Conservation (phyloP, 1,284 basidiomycete species). For the Cryptococcus amylolentus region DNA sequence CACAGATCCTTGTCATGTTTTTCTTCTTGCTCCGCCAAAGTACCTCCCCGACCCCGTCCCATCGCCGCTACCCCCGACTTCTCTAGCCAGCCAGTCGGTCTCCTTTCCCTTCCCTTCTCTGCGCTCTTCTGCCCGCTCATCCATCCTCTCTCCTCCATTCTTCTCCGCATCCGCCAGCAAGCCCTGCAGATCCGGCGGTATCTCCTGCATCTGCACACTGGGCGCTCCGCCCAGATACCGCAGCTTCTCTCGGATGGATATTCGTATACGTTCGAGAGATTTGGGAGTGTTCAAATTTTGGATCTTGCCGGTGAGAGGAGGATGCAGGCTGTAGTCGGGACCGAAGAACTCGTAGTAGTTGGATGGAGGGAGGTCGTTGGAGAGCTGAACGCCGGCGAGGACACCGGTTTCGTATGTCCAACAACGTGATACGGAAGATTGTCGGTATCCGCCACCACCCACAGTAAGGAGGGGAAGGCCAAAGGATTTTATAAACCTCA, state of each 20-base stretch:
- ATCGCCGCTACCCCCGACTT: constrained; percentile 6
- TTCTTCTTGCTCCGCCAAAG: constrained; percentile 1
- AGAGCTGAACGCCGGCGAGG: constrained; percentile 76
- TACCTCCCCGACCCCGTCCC: constrained; percentile 4
- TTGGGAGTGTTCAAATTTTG: constrained; percentile 87
- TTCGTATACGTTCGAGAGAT: constrained; percentile 78
- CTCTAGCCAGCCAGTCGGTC: constrained; percentile 11
- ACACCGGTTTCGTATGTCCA: constrained; percentile 99
- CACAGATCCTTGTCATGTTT: neutral
- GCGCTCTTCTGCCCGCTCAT: constrained; percentile 65
- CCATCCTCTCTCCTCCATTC: constrained; percentile 63
- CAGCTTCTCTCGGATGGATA: constrained; percentile 82
- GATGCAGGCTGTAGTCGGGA: constrained; percentile 88
- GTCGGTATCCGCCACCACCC: constrained; percentile 84
- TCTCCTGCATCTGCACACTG: constrained; percentile 92
- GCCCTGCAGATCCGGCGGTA: constrained; percentile 84
- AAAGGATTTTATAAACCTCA: constrained; percentile 91
- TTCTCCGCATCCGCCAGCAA: constrained; percentile 73
- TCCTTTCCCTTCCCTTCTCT: constrained; percentile 46
- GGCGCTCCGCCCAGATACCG: constrained; percentile 93
- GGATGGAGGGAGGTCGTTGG: constrained; percentile 81
- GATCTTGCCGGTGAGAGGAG: constrained; percentile 82
- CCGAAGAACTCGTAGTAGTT: constrained; percentile 92
- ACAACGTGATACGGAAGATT: constrained; percentile 90
- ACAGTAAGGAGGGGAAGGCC: constrained; percentile 84